These are phyloP conservation scores for Rhizopus sp. DNA, from an alignment of 371 early-diverging fungal genomes.

Conservation along the genomic window DNA sequence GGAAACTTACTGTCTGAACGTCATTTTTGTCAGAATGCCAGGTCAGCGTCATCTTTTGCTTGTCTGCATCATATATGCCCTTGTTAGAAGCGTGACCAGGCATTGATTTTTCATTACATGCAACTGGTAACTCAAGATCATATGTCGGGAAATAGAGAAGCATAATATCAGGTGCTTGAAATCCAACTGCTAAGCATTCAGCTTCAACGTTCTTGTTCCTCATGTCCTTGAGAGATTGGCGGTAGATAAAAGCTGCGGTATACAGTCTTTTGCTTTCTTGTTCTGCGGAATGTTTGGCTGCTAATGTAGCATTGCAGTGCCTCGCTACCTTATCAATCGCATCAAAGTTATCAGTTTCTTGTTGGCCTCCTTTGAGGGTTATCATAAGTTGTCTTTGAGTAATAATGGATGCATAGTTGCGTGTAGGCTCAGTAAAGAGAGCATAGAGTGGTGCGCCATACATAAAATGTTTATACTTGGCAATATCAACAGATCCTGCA, in stretches of 20 bases:
- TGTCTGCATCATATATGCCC: conserved; percentile 4
- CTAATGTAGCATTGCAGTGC: conserved; percentile 31
- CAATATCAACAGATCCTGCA: conserved; percentile 68
- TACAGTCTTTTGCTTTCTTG: conserved; percentile 28
- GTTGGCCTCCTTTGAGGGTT: conserved; percentile 25
- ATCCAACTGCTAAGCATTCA: conserved; percentile 12
- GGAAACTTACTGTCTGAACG: conserved; percentile 2
- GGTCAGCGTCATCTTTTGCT: conserved; percentile 13
- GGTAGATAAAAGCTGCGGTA: conserved; percentile 35
- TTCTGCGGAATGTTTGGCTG: conserved; percentile 22
- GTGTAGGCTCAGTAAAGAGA: conserved; percentile 88
- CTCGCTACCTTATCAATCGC: conserved; percentile 32
- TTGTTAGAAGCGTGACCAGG: conserved; percentile 7
- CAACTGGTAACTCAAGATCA: conserved; percentile 14
- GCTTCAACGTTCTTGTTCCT: conserved; percentile 7
- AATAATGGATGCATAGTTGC: conserved; percentile 91
- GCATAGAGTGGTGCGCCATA: conserved; percentile 73
- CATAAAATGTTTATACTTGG: conserved; percentile 62
- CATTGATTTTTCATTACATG: conserved; percentile 10
- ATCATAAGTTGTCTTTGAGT: conserved; percentile 76
- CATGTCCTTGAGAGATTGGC: conserved; percentile 19
- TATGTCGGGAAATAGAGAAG: conserved; percentile 21
- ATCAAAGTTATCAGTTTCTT: conserved; percentile 13
- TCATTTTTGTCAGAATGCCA: conserved; percentile 4
- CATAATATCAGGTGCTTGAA: conserved; percentile 9